These are phyloP conservation scores for Phytophthora tentaculata DNA, from an alignment of 352 stramenopile species.

Conservation along the genomic window DNA sequence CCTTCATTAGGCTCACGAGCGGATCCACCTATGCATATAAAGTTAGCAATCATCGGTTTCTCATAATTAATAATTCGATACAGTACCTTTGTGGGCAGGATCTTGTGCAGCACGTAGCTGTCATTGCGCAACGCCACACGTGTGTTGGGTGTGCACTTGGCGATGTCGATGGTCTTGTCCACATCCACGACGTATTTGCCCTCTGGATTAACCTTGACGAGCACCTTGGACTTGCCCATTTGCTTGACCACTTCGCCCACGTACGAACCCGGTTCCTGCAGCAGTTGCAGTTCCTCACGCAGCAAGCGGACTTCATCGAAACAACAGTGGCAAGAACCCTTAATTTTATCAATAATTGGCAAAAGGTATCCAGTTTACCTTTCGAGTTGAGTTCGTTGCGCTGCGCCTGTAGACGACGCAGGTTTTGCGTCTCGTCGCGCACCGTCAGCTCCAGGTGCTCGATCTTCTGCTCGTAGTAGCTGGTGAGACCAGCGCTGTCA, in stretches of 20 bases:
- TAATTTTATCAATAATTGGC: constrained; percentile 18
- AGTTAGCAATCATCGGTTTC: constrained; percentile 10
- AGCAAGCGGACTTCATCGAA: constrained; percentile 92
- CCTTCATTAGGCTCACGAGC: constrained; percentile 94
- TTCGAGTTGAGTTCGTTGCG: constrained; percentile 99
- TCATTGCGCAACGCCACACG: constrained; percentile 99
- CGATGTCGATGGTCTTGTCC: constrained; percentile 96
- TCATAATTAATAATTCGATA: constrained; percentile 24
- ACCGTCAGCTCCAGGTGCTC: constrained; percentile 95
- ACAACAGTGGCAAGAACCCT: constrained; percentile 7
- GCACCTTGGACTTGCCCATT: constrained; percentile 99
- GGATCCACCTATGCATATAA: constrained; percentile 70
- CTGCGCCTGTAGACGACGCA: constrained; percentile 98
- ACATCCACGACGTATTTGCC: constrained; percentile 99
- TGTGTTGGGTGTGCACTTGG: constrained; percentile 98
- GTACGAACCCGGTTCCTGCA: constrained; percentile 98
- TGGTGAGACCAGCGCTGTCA: constrained; percentile 68
- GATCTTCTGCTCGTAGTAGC: constrained; percentile 96
- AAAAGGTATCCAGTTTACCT: constrained; percentile 58
- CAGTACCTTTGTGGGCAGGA: constrained; percentile 97
- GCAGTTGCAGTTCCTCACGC: constrained; percentile 98
- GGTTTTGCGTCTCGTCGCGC: constrained; percentile 95
- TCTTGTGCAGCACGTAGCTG: constrained; percentile 99
- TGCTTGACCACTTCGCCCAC: constrained; percentile 99
- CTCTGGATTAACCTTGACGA: constrained; percentile 99